Evolutionary conservation across 169 alveolate species (phyloP), one percentile per base, ranked within the genome.

Genomic region (Plasmodium relictum): DNA sequence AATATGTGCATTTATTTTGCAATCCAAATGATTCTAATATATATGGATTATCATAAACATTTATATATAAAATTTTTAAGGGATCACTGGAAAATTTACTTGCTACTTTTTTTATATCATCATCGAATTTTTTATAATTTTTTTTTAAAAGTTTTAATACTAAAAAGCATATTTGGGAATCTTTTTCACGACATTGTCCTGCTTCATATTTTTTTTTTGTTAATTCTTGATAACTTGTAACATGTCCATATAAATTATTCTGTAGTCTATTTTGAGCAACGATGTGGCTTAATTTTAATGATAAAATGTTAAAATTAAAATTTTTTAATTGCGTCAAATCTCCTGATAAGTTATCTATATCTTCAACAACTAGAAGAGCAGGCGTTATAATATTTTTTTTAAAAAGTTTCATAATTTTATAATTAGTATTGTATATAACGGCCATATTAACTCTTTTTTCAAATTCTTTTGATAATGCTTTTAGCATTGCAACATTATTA

Each of bases 131-230:
- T 50, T 86, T 70, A 63, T 86, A 86, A 45, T 45, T 73, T 22
- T 86, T 24, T 18, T 73, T 70, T 24, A 71, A 45, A 20, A 74
- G 8, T 63, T 86, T 73, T 61, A 86, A 86, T n/a, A 86, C 63
- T n/a, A 86, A 54, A 24, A 74, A 73, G 61, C 92, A 73, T 9
- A 90, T 90, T 58, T 94, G 96, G 18, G 93, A 91, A 58, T 94
- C 96, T 7, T 83, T 91, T 22, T 73, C 85, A n/a, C 72, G 70
- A 72, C 96, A 94, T 18, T 94, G 95, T 16, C 96, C 96, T 0
- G 92, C 24, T 6, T 91, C 94, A 88, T 90, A 56, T 50, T 70
- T 58, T 8, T 74, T 56, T 48, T 70, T 92, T 8, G 93, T 94
- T 44, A 94, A 83, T 76, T 94, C 93, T 39, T 90, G 88, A 58